Percentiles rank a stretch among this genome's conserved stretches.
Evolutionary conservation across 495 filamentous ascomycete species (phyloP).

Genomic region (Aspergillus carlsbadensis): DNA sequence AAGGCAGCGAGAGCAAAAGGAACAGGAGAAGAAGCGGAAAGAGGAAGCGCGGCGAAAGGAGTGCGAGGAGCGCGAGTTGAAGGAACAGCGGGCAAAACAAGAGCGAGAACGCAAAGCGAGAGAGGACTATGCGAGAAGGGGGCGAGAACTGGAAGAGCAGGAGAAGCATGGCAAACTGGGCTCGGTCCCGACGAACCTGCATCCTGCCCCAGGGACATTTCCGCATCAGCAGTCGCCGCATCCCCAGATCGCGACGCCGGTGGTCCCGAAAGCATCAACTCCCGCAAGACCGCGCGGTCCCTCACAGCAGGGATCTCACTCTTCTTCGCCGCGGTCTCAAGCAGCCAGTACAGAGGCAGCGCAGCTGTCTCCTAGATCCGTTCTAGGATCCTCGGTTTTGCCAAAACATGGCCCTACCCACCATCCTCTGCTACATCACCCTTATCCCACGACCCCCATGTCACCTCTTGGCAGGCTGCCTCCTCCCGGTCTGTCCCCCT

Average conservation of each 20-base stretch:
- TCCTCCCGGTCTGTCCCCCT: slow-evolving; percentile 50
- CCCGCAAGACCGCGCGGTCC: slow-evolving; percentile 71
- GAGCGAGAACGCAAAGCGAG: slow-evolving; percentile 68
- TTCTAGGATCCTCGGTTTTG: slow-evolving; percentile 29
- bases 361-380: slow-evolving; percentile 44
- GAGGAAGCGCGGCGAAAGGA: slow-evolving; percentile 63
- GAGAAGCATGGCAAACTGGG: slow-evolving; percentile 44
- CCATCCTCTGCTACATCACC: slow-evolving; percentile 46
- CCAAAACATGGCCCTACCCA: slow-evolving; percentile 33
- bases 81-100: slow-evolving; percentile 63
- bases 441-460: slow-evolving; percentile 52
- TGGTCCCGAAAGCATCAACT: slow-evolving; percentile 77
- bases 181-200: slow-evolving; percentile 55
- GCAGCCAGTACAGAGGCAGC: slow-evolving; percentile 37
- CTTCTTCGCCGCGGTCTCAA: slow-evolving; percentile 59
- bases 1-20: slow-evolving; percentile 70
- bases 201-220: slow-evolving; percentile 47
- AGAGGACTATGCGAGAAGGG: slow-evolving; percentile 59
- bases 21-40: slow-evolving; percentile 66
- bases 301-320: slow-evolving; percentile 78
- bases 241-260: slow-evolving; percentile 73
- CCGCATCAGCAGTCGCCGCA: slow-evolving; percentile 72
- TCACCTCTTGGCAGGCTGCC: slow-evolving; percentile 53
- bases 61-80: slow-evolving; percentile 74
- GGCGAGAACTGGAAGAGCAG: slow-evolving; percentile 52